phyloP scores from a whole-genome alignment of 148 eudicot genomes.

The Camellia lanceoleosa region DNA sequence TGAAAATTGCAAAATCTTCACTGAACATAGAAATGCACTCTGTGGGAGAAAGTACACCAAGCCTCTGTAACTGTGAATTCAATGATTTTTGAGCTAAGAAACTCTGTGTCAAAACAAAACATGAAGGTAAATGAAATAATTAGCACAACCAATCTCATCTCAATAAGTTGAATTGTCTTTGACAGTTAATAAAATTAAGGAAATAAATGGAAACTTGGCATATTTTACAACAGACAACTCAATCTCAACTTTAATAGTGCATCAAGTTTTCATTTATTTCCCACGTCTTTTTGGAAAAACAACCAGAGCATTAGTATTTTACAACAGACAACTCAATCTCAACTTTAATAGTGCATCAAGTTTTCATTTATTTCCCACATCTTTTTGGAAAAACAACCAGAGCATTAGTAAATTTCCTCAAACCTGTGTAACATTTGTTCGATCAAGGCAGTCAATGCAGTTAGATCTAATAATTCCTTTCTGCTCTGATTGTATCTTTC shows the following conservation, averaged over 20 bases:
- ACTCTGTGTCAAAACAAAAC: slow-evolving; percentile 50
- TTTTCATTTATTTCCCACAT: background rate
- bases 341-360: background rate
- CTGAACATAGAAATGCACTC: slow-evolving; percentile 54
- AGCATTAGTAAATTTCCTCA: slow-evolving; percentile 17
- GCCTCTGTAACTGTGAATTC: slow-evolving; percentile 56
- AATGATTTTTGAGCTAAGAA: slow-evolving; percentile 70
- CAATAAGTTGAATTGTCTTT: background rate
- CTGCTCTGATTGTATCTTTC: slow-evolving; percentile 58
- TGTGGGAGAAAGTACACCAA: slow-evolving; percentile 56
- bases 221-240: background rate
- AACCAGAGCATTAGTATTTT: background rate
- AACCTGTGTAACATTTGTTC: slow-evolving; percentile 98
- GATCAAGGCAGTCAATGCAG: slow-evolving; percentile 97
- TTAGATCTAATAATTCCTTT: slow-evolving; percentile 82
- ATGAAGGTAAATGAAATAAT: background rate
- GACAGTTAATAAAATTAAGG: background rate
- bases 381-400: background rate
- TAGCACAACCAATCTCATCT: background rate
- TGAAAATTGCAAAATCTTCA: slow-evolving; percentile 73
- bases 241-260: background rate
- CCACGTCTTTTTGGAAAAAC: background rate
- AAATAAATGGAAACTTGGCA: background rate
- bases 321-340: background rate
- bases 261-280: background rate